phyloP scores from a whole-genome alignment of 1,284 basidiomycete species.

The Pseudozyma sp. region DNA sequence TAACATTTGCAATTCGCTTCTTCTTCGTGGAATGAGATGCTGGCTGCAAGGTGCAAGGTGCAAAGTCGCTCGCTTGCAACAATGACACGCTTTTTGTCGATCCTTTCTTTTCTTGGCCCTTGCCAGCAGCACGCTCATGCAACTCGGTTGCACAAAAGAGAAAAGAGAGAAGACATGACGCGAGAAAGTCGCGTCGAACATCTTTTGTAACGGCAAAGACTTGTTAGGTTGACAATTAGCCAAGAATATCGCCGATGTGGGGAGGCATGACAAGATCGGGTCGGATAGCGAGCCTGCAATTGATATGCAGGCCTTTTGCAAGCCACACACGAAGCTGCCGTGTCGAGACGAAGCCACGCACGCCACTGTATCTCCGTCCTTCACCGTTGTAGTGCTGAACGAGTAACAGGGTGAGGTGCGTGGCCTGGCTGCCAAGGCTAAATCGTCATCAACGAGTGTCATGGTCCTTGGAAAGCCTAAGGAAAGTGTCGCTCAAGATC shows the following conservation, averaged over 20 bases:
- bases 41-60: too few species aligned
- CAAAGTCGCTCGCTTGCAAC: not conserved
- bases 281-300: too few species aligned
- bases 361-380: too few species aligned
- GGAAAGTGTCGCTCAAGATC: slow-evolving; percentile 7
- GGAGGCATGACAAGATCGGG: too few species aligned
- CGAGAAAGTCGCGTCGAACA: not conserved
- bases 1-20: too few species aligned
- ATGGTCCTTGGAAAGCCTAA: not conserved
- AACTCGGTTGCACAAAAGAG: not conserved
- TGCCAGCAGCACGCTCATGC: not conserved
- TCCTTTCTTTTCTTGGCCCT: slow-evolving; percentile 1
- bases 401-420: not conserved
- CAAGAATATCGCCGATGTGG: too few species aligned
- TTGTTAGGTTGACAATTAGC: too few species aligned
- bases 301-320: too few species aligned
- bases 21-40: too few species aligned
- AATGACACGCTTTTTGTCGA: not conserved
- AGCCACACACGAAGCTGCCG: too few species aligned
- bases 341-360: too few species aligned
- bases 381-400: not conserved
- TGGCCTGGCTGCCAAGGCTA: not conserved
- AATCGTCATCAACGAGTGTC: slow-evolving; percentile 2
- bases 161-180: not conserved
- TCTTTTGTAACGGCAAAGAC: not conserved